A percentile compares a stretch with the other conserved stretches of the same genome.
Evolutionary conservation across 108 stramenopile genomes (phyloP).

Genomic region (Pelagomonas calceolata): DNA sequence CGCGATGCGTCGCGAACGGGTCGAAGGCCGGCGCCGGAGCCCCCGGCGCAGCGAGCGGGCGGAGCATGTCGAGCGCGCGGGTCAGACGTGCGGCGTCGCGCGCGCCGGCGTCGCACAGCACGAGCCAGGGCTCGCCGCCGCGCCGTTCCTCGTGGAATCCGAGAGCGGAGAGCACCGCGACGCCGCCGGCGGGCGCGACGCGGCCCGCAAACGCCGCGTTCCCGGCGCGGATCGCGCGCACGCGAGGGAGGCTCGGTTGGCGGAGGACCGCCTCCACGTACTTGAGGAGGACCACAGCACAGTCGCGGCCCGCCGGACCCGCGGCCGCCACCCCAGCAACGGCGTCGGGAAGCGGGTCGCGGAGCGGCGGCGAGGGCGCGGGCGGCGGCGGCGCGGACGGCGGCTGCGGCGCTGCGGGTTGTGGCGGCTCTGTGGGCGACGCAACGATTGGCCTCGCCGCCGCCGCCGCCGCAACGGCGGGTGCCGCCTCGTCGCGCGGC

Average conservation of each 20-base stretch:
- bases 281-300: not conserved
- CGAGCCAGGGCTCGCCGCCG: not conserved
- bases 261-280: not conserved
- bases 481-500: not conserved
- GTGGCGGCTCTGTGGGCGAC: too few species aligned
- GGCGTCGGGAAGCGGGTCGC: too few species aligned
- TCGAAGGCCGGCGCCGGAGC: conserved; percentile 1
- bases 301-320: not conserved
- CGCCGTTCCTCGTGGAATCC: not conserved
- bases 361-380: too few species aligned
- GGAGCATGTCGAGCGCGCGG: too few species aligned
- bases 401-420: not conserved
- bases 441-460: not conserved
- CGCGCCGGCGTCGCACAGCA: too few species aligned
- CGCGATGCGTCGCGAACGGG: not conserved
- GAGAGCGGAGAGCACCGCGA: not conserved
- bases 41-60: too few species aligned
- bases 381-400: not conserved
- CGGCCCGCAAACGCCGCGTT: not conserved
- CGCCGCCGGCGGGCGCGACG: not conserved
- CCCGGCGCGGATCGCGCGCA: not conserved
- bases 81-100: too few species aligned
- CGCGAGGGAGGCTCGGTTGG: not conserved
- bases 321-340: too few species aligned
- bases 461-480: not conserved